phyloP scores from a whole-genome alignment of 805 yeast genomes.

The Saccharomycodes ludwigii region DNA sequence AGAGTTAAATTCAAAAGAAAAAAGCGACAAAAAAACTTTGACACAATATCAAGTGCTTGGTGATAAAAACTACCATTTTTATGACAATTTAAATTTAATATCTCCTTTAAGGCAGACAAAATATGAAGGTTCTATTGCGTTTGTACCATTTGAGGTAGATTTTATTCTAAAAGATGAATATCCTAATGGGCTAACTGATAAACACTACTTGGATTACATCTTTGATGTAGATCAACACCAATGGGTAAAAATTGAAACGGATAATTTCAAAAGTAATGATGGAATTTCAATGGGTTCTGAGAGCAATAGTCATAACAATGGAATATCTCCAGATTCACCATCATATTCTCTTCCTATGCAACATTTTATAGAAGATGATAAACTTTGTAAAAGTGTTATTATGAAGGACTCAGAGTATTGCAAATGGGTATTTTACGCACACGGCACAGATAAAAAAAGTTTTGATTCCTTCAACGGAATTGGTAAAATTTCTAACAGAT shows the following conservation, averaged over 20 bases:
- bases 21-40: too few species aligned
- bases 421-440: background rate
- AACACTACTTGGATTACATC: slow-evolving; percentile 3
- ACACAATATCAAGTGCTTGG: too few species aligned
- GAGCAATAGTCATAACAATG: too few species aligned
- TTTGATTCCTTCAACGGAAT: background rate
- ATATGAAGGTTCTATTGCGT: slow-evolving; percentile 6
- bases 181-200: slow-evolving; percentile 4
- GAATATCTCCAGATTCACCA: too few species aligned
- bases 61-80: slow-evolving; percentile 6
- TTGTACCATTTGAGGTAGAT: slow-evolving; percentile 5
- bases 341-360: slow-evolving; percentile 1
- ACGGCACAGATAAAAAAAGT: background rate
- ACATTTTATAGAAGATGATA: background rate
- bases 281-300: too few species aligned
- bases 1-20: background rate
- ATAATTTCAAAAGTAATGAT: slow-evolving; percentile 3
- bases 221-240: slow-evolving; percentile 2
- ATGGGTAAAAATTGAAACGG: slow-evolving; percentile 4
- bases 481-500: background rate
- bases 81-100: slow-evolving; percentile 2
- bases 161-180: slow-evolving; percentile 5
- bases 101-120: slow-evolving; percentile 6
- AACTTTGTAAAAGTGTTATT: background rate
- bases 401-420: background rate